Base-by-base conservation (phyloP, 2,329 filamentous ascomycete genomes). In the Colletotrichum sp. region DNA sequence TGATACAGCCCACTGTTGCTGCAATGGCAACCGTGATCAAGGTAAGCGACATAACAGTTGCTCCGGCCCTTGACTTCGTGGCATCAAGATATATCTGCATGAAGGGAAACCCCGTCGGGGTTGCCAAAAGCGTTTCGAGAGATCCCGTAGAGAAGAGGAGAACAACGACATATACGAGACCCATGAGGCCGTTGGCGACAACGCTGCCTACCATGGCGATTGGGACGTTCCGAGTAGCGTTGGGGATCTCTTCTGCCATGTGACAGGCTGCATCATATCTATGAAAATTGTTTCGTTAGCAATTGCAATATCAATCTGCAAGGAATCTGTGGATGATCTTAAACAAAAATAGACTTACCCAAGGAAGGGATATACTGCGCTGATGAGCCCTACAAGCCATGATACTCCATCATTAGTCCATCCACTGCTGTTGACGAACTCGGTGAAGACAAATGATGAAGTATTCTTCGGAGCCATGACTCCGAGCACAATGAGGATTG, bases 151-250 rank as follows among this genome's bases (percentile, higher is more conserved):
- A 86, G 78, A 85, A 90, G 2, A 89, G 80, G 0, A 89, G 80
- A 18, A 88, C 80, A 64, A 87, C 81, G 28, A 81, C 81, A 72
- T 85, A 88, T 3, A 81, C 81, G 4, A 89, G 80, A 3, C 87
- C 88, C 60, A 89, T 84, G 2, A 89, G 68, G 0, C 87, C 88
- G 55, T 89, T 89, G 26, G 87, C 79, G 0, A 82, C 72, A 2
- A 83, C 80, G 21, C 81, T 82, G 4, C 82, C 81, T 0, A 85
- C 77, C 82, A 84, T 84, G 10, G 83, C 83, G 7, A 83, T 60
- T 0, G 83, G 83, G 0, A 84, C 82, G 18, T 83, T 83, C 0
- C 81, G 80, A 15, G 78, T 79, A 0, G 83, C 80, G 13, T 84
- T 71, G 3, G 80, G 83, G 15, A 84, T 80, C 26, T 84, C 83